Evolutionary conservation across 2,329 filamentous ascomycete species (phyloP).

Genomic region (Ambrosiella beaveri): DNA sequence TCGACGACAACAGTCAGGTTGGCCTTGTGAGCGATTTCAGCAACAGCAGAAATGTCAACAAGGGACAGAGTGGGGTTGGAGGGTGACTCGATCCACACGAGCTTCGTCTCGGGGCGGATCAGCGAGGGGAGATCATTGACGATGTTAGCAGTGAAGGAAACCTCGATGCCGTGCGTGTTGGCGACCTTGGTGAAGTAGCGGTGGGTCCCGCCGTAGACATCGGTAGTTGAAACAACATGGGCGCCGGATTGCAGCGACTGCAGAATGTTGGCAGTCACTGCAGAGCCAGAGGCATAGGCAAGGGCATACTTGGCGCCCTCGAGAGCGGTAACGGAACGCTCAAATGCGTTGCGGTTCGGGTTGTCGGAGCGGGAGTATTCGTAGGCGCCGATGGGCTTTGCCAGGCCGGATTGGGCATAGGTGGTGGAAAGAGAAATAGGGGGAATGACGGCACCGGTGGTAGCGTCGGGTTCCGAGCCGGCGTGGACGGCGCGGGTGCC

Average conservation of each 20-base stretch:
- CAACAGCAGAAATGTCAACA: slow-evolving; percentile 80
- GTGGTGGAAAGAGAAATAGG: slow-evolving; percentile 92
- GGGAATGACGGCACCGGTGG: slow-evolving; percentile 89
- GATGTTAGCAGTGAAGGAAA: slow-evolving; percentile 86
- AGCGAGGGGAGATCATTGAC: slow-evolving; percentile 72
- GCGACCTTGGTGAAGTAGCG: slow-evolving; percentile 98
- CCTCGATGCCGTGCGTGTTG: slow-evolving; percentile 78
- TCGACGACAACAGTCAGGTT: slow-evolving; percentile 95
- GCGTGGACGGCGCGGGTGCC: slow-evolving; percentile 92
- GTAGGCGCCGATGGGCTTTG: slow-evolving; percentile 70
- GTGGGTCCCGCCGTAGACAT: slow-evolving; percentile 96
- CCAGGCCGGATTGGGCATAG: slow-evolving; percentile 79
- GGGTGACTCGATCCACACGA: slow-evolving; percentile 94
- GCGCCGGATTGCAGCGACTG: slow-evolving; percentile 82
- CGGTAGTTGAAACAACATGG: slow-evolving; percentile 89
- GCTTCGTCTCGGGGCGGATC: slow-evolving; percentile 74
- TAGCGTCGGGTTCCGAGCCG: slow-evolving; percentile 74
- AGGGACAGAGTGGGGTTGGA: slow-evolving; percentile 87
- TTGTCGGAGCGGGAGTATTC: slow-evolving; percentile 92
- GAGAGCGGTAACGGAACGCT: slow-evolving; percentile 74
- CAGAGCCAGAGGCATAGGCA: slow-evolving; percentile 85
- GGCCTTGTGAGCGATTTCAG: slow-evolving; percentile 64
- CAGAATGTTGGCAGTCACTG: slow-evolving; percentile 81
- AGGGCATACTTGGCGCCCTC: slow-evolving; percentile 87
- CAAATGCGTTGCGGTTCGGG: slow-evolving; percentile 90